These are phyloP conservation scores for Xylaria sp. DNA, from an alignment of 2,329 filamentous ascomycete species.

Conservation along the genomic window DNA sequence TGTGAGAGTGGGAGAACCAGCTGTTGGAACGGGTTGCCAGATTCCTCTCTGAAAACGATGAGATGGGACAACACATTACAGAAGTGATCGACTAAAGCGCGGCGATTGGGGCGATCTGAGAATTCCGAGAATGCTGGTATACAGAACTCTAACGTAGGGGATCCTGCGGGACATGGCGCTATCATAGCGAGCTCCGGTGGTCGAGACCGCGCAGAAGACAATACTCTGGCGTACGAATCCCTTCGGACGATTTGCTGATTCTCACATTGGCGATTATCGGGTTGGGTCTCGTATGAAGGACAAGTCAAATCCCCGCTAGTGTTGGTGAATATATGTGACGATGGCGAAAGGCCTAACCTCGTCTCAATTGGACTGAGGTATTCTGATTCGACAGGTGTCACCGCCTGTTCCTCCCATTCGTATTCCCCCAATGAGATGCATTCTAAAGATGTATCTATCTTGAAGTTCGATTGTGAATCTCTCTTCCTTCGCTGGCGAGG, in stretches of 20 bases:
- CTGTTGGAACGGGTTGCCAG: slow-evolving; percentile 71
- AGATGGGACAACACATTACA: slow-evolving; percentile 71
- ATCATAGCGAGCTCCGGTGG: slow-evolving; percentile 55
- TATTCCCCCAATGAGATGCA: slow-evolving; percentile 33
- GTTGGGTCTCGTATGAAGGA: slow-evolving; percentile 18
- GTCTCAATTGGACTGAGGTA: slow-evolving; percentile 40
- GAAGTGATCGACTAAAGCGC: slow-evolving; percentile 69
- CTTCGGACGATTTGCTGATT: slow-evolving; percentile 38
- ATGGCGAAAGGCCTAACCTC: slow-evolving; percentile 35
- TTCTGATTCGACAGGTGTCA: slow-evolving; percentile 37
- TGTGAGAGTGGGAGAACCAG: slow-evolving; percentile 69
- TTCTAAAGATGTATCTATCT: slow-evolving; percentile 24
- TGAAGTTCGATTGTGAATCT: slow-evolving; percentile 45
- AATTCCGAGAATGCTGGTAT: slow-evolving; percentile 67
- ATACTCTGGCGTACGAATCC: slow-evolving; percentile 37
- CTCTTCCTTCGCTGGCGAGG: slow-evolving; percentile 55
- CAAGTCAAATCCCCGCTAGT: slow-evolving; percentile 11
- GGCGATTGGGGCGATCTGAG: slow-evolving; percentile 62
- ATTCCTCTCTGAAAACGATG: slow-evolving; percentile 72
- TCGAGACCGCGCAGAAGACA: slow-evolving; percentile 42
- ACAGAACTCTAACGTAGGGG: slow-evolving; percentile 61
- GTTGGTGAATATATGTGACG: slow-evolving; percentile 26
- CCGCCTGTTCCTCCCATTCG: slow-evolving; percentile 39
- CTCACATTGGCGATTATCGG: slow-evolving; percentile 33
- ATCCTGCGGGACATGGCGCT: slow-evolving; percentile 51